A percentile compares a stretch with the other conserved stretches of the same genome.
Evolutionary conservation across 1,284 basidiomycete genomes (phyloP).

Genomic region (Exobasidium rhododendri): DNA sequence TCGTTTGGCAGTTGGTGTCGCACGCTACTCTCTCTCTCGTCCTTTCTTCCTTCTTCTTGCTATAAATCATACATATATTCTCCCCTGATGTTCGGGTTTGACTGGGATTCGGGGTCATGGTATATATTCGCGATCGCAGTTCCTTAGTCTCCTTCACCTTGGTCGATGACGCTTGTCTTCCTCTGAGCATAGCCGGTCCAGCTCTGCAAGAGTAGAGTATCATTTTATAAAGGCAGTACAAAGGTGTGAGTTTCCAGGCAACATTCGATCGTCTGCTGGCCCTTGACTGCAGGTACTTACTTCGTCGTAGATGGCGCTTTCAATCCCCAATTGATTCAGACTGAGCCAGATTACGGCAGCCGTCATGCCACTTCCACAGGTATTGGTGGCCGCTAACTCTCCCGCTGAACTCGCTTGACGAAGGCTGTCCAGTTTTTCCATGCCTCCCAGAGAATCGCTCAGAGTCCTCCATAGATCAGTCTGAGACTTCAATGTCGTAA

Average conservation of each 20-base stretch:
- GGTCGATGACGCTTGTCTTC: conserved; percentile 17
- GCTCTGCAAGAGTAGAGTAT: conserved; percentile 8
- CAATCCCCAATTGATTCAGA: conserved; percentile 66
- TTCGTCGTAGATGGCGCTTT: conserved; percentile 74
- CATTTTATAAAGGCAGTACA: not conserved
- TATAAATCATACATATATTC: too few species aligned
- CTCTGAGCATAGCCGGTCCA: conserved; percentile 33
- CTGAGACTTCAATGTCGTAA: conserved; percentile 48
- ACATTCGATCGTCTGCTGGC: not conserved
- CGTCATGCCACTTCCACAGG: conserved; percentile 75
- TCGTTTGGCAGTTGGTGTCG: too few species aligned
- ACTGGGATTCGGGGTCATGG: not conserved
- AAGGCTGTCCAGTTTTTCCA: conserved; percentile 45
- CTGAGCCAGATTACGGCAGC: conserved; percentile 89
- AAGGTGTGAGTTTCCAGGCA: not conserved
- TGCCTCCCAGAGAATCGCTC: conserved; percentile 70
- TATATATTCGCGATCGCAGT: not conserved
- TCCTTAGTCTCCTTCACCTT: conserved; percentile 3
- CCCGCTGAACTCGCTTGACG: conserved; percentile 41
- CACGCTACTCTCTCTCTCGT: not conserved
- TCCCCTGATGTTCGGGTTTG: too few species aligned
- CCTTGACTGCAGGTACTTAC: not conserved
- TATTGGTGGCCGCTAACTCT: conserved; percentile 31
- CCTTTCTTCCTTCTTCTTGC: not conserved
- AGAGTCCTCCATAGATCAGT: conserved; percentile 47